These are phyloP conservation scores for Talaromyces islandicus DNA, from an alignment of 2,329 filamentous ascomycete species.

Conservation along the genomic window DNA sequence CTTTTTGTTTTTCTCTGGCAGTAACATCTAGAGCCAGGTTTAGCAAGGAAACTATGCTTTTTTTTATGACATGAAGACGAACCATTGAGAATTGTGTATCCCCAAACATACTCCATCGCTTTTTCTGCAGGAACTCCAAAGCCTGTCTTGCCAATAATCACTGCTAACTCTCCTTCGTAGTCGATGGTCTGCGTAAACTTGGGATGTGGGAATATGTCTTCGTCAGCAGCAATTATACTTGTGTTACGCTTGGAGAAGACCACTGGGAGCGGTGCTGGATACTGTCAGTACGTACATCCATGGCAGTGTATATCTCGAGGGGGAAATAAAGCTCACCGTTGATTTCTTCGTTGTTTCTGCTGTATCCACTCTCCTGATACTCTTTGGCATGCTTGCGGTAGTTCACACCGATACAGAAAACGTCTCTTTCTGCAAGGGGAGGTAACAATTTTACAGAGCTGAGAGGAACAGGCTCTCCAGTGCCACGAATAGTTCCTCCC, in stretches of 20 bases:
- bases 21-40: not conserved
- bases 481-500: conserved; percentile 22
- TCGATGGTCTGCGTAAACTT: conserved; percentile 47
- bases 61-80: not conserved
- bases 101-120: conserved; percentile 50
- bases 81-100: conserved; percentile 51
- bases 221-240: conserved; percentile 29
- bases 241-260: not conserved
- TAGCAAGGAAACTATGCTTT: not conserved
- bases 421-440: conserved; percentile 27
- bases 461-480: conserved; percentile 20
- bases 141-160: conserved; percentile 49
- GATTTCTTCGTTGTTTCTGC: not conserved
- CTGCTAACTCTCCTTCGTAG: conserved; percentile 45
- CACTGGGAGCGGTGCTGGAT: not conserved
- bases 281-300: not conserved
- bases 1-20: not conserved
- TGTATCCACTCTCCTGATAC: conserved; percentile 19
- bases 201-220: conserved; percentile 42
- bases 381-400: conserved; percentile 49
- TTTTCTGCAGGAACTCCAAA: conserved; percentile 38
- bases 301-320: not conserved
- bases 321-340: not conserved
- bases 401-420: not conserved
- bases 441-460: conserved; percentile 40